Evolutionary conservation across 352 stramenopile species (phyloP), one percentile per base, ranked within the genome.

Genomic region (Thraustotheca clavata): DNA sequence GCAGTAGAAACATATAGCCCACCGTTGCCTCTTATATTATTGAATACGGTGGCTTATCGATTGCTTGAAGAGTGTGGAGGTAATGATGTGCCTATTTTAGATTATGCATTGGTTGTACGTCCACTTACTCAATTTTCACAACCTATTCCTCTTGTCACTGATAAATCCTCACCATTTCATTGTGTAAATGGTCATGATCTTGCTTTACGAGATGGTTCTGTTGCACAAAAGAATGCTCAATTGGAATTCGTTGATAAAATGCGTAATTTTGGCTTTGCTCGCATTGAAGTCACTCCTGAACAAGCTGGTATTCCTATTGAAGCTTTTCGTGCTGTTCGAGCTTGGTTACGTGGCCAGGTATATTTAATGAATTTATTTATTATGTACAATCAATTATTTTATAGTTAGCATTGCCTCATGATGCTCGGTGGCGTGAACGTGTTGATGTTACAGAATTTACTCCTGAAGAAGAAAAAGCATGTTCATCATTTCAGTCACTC

Each of bases 1-100:
- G 84, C 81, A 9, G 72, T 89, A 7, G 84, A 94, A 62, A 71
- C 88, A 41, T 94, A 91, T 60, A 87, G 76, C 22, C 84, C 84
- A 26, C 76, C 80, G 59, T 86, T 82, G 54, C 84, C 84, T 55
- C 73, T 94, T 49, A 76, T 86, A 46, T 87, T 94, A 73, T 73
- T 94, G 76, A 94, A 94, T 62, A 79, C 79, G 9, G 63, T 89
- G 14, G 82, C 78, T 0, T 34, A 60, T 0, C 62, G 67, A 33
- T 38, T 90, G 8, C 80, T 83, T 49, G 57, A 71, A 43, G 69
- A 69, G 49, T 74, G 76, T 50, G 72, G 83, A 54, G 46, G 39
- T 36, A 69, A 75, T 29, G 68, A 65, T 11, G 52, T 79, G 52
- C 84, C 84, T 0, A 74, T 87, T 60, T 59, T 91, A 18, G 77